Conservation (phyloP, 139 green algal genomes). For the Chlorella sp. region DNA sequence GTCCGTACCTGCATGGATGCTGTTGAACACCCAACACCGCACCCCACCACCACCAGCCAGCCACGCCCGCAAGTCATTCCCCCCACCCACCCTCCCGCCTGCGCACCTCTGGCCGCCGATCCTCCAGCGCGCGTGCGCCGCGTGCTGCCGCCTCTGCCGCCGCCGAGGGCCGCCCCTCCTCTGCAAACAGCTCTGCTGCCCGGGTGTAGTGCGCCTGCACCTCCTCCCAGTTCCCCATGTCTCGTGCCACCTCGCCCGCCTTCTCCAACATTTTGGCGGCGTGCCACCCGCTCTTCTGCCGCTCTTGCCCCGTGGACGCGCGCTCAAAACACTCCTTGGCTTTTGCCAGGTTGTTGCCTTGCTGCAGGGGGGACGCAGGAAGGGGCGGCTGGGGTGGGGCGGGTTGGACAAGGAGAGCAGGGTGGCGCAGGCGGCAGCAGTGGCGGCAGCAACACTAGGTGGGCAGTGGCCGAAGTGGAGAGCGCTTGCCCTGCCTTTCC, state of each 20-base stretch:
- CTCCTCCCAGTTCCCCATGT: conserved; percentile 16
- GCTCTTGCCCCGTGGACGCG: conserved; percentile 73
- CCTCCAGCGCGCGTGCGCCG: conserved; percentile 70
- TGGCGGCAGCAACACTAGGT: background rate
- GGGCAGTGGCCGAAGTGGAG: background rate
- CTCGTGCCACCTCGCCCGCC: conserved; percentile 35
- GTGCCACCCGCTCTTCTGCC: conserved; percentile 76
- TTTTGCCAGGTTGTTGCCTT: conserved; percentile 58
- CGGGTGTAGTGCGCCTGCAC: conserved; percentile 37
- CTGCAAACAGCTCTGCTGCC: conserved; percentile 60
- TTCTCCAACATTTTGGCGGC: conserved; percentile 76
- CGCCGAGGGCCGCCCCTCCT: conserved; percentile 58
- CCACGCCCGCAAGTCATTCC: too few relatives aligned
- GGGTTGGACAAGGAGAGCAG: background rate
- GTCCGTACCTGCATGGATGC: too few relatives aligned
- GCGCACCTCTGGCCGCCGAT: conserved; percentile 51
- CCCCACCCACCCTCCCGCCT: background rate
- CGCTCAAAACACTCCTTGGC: conserved; percentile 71
- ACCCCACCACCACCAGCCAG: too few relatives aligned
- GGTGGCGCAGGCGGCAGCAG: background rate
- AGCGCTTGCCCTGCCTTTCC: too few relatives aligned
- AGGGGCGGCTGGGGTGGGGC: background rate
- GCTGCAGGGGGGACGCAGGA: conserved; percentile 40
- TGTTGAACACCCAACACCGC: too few relatives aligned
- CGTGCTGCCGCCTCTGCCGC: conserved; percentile 70